A percentile compares a stretch with the other conserved stretches of the same genome.
phyloP scores from a whole-genome alignment of 2,329 filamentous ascomycete species.

The Stagonosporopsis vannaccii region DNA sequence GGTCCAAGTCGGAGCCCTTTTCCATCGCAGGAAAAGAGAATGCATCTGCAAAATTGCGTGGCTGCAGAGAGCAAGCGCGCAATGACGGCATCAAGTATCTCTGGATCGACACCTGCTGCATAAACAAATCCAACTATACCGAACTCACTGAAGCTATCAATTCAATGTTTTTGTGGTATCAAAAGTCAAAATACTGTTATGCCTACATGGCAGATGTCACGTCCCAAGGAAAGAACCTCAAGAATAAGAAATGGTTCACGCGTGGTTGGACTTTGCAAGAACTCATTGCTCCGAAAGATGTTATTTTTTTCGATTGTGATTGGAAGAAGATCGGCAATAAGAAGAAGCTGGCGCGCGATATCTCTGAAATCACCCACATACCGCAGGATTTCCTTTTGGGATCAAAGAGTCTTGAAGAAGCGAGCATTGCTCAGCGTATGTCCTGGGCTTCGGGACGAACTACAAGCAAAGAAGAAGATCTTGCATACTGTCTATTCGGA shows the following conservation, averaged over 20 bases:
- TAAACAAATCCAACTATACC: background rate
- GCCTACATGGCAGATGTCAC: background rate
- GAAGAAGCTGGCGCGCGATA: conserved; percentile 6
- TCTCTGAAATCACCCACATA: conserved; percentile 23
- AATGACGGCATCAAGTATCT: background rate
- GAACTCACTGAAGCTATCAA: no score
- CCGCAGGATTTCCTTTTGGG: conserved; percentile 13
- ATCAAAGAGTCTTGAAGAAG: conserved; percentile 14
- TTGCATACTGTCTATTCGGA: conserved; percentile 27
- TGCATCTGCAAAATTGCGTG: background rate
- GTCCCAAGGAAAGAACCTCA: background rate
- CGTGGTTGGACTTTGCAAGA: conserved; percentile 21
- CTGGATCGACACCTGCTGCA: conserved; percentile 12
- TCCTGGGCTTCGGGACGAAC: conserved; percentile 23
- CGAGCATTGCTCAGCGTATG: conserved; percentile 14
- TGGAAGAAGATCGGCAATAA: background rate
- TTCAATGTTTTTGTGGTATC: no score
- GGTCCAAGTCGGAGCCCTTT: no score
- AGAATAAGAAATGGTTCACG: no score
- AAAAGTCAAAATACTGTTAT: no score
- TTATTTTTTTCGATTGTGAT: background rate
- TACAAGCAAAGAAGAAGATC: conserved; percentile 24
- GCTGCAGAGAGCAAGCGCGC: background rate
- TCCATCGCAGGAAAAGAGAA: background rate
- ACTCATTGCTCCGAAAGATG: conserved; percentile 16